Evolutionary conservation across 164 flowering plant genomes (phyloP).

Genomic region (Amborella trichopoda): DNA sequence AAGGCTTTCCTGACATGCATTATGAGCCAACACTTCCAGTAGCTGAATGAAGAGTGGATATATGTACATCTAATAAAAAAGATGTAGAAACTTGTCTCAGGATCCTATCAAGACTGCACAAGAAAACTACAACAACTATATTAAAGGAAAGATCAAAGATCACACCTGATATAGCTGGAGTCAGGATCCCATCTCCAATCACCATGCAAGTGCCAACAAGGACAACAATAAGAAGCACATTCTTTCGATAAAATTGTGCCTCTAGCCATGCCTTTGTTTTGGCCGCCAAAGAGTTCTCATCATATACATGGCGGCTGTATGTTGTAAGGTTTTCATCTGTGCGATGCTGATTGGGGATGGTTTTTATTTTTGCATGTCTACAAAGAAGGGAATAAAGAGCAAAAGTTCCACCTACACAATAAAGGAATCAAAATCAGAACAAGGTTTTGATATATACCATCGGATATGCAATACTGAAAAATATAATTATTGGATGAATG

Average conservation of each 20-base stretch:
- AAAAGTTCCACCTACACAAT: constrained; percentile 79
- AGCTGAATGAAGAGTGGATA: too few relatives aligned
- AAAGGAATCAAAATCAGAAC: not conserved
- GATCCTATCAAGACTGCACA: not conserved
- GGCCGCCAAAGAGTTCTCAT: constrained; percentile 79
- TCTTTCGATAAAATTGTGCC: constrained; percentile 34
- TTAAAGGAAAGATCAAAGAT: not conserved
- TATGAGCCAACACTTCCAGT: too few relatives aligned
- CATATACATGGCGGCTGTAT: constrained; percentile 59
- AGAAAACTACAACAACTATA: not conserved
- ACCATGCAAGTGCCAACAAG: constrained; percentile 95
- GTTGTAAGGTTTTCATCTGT: constrained; percentile 92
- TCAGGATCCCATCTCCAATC: constrained; percentile 94
- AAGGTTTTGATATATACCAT: not conserved
- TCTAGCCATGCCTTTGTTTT: constrained; percentile 89
- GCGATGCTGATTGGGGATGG: constrained; percentile 85
- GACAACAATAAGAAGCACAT: constrained; percentile 67
- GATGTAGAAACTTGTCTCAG: too few relatives aligned
- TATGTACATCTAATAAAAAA: too few relatives aligned
- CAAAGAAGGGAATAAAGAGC: constrained; percentile 93
- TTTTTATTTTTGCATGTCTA: constrained; percentile 78
- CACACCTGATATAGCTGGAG: constrained; percentile 95
- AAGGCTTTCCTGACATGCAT: too few relatives aligned
- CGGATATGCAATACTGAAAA: too few relatives aligned
- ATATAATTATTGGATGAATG: not conserved